Evolutionary conservation across 306 rosid species (phyloP), one percentile per base, ranked within the genome.

Genomic region (Trifolium repens): DNA sequence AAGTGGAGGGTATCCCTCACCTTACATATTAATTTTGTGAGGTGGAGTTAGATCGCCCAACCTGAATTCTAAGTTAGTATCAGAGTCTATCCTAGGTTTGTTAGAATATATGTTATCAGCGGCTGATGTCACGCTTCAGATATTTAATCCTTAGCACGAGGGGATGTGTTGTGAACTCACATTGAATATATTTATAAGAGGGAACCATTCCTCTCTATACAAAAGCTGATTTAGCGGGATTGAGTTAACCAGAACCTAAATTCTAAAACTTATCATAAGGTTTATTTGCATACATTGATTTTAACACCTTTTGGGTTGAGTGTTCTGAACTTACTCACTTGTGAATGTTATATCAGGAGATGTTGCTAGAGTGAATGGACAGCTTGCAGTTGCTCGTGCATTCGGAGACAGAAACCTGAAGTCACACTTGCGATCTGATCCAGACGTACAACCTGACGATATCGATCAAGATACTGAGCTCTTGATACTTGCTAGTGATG

Each of bases 381-480:
- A 92, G 81, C 96, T 92, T n/a, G 97, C 96, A 24, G 96, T 92
- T 74, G 87, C 97, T 75, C 87, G 97, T 75, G 97, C 97, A 37
- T 92, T 92, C 24, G 96, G 97, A 58, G 96, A 92, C 90, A 92
- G 87, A 77, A 92, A 92, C 69, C 96, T 92, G 34, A 92, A 92
- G 84, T 70, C 86, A 39, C 97, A 89, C 82, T 44, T 92, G 54
- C 83, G 96, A 77, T 88, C 91, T 7, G 97, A 92, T 83, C 97
- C 97, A 4, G 96, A 92, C 69, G 27, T 90, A 69, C 79, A 34
- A 22, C 34, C 58, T 27, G 65, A 75, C 17, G 85, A 88, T 59
- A 73, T 90, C 13, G 72, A 78, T 24, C n/a, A 76, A 3, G 85
- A 87, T 30, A 75, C 86, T 1, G 92, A 87, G 65, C 55, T 93